phyloP scores from a whole-genome alignment of 495 filamentous ascomycete genomes.

The Penicillium canariense region DNA sequence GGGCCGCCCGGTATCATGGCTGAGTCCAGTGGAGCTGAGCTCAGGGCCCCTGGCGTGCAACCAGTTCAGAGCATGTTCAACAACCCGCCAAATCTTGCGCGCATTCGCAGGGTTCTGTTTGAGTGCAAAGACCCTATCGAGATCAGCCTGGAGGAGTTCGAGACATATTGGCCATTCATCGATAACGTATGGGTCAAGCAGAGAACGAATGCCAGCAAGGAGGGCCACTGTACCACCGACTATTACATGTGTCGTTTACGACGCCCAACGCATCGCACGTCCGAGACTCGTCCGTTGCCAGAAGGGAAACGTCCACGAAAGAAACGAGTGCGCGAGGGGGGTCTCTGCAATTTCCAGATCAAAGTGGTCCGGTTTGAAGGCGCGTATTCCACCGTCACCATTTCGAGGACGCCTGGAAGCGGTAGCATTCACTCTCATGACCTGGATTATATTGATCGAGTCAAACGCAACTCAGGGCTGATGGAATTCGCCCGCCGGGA shows the following conservation, averaged over 20 bases:
- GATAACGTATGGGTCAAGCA: conserved; percentile 56
- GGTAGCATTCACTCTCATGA: conserved; percentile 47
- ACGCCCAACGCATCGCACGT: conserved; percentile 41
- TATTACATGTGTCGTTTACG: conserved; percentile 54
- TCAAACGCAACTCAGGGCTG: conserved; percentile 52
- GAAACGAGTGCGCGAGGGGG: conserved; percentile 50
- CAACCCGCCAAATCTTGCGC: conserved; percentile 46
- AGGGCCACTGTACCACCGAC: conserved; percentile 49
- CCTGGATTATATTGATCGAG: conserved; percentile 50
- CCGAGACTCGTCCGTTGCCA: conserved; percentile 45
- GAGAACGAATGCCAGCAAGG: conserved; percentile 49
- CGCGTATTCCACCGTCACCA: conserved; percentile 44
- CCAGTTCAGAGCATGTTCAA: conserved; percentile 30
- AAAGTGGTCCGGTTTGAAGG: conserved; percentile 51
- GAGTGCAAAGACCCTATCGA: conserved; percentile 53
- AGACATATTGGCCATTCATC: conserved; percentile 55
- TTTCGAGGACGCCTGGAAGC: conserved; percentile 42
- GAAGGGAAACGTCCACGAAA: conserved; percentile 51
- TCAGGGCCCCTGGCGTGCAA: not conserved
- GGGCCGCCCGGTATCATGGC: not conserved
- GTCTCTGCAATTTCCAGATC: conserved; percentile 51
- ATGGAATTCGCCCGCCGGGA: conserved; percentile 52
- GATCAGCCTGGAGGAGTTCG: conserved; percentile 49
- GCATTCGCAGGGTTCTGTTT: conserved; percentile 48
- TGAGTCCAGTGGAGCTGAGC: not conserved